Evolutionary conservation across 352 stramenopile genomes (phyloP), one percentile per base, ranked within the genome.

Genomic region (Phytophthora vignae): DNA sequence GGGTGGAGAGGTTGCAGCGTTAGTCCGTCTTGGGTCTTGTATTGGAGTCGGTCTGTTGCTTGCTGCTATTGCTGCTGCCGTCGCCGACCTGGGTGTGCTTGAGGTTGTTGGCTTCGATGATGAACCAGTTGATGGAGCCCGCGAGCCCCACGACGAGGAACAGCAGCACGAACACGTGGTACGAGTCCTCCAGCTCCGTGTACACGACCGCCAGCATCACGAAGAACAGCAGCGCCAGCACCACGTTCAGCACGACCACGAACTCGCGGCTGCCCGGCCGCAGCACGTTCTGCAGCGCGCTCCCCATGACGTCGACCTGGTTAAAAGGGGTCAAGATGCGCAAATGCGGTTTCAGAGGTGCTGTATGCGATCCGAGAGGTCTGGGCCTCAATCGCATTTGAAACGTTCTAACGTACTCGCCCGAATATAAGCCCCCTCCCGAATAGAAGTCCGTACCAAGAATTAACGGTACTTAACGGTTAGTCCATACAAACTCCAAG

Each of bases 91-190:
- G 73, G 25, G 76, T 67, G 40, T 88, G 74, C 46, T 88, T 82
- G 62, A 94, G 79, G 36, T 78, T 73, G 67, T 94, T 90, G 38
- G 87, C 82, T 36, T 93, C 81, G 48, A 94, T 72, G 68, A 96
- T 89, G 76, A 94, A 96, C 87, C 87, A 93, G 75, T 96, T 96
- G 78, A 96, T 94, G 31, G 88, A 94, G 38, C 91, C 65, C 1
- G 88, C 90, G 59, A 96, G 83, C 7, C 88, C 88, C n/a, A 92
- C 61, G 27, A 91, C 83, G 55, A 96, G 81, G 62, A 96, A 96
- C 33, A 96, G 86, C 79, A 96, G 73, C 48, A 96, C 78, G 65
- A 92, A 96, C 62, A 92, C 74, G 73, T 96, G 88, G 69, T 88
- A 81, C 65, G 88, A 96, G 66, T 92, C 79, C 60, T 96, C 88